Conservation (phyloP, 2,329 filamentous ascomycete genomes). For the Fusarium sp. region DNA sequence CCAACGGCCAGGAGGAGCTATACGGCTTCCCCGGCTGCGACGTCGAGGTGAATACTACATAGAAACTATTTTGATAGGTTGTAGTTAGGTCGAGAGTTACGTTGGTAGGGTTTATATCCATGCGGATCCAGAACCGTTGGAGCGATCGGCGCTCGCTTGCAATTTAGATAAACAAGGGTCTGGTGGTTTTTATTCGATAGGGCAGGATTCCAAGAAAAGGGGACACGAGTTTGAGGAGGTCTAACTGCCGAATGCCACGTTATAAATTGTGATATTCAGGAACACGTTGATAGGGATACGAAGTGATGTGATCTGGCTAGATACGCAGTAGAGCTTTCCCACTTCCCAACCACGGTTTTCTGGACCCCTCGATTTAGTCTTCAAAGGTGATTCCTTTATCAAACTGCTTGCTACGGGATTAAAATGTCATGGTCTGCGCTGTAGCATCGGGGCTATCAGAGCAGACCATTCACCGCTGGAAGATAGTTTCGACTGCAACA, state of each 20-base stretch:
- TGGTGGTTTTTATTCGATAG: not conserved
- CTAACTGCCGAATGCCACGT: slow-evolving; percentile 11
- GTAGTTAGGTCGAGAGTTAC: not conserved
- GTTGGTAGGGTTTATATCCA: not conserved
- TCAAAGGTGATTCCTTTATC: too few species aligned
- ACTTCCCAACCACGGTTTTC: not conserved
- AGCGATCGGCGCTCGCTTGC: slow-evolving; percentile 16
- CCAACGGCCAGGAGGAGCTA: not conserved
- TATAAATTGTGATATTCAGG: slow-evolving; percentile 12
- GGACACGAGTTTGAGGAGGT: not conserved
- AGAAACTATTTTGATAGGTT: not conserved
- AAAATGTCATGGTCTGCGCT: too few species aligned
- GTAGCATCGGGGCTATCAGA: not conserved
- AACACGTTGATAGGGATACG: not conserved
- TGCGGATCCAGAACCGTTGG: slow-evolving; percentile 8
- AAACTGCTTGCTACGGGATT: not conserved
- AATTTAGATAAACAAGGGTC: not conserved
- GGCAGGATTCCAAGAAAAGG: not conserved
- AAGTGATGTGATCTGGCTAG: not conserved
- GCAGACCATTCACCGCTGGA: accelerated
- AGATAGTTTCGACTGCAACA: not conserved
- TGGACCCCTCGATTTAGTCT: too few species aligned
- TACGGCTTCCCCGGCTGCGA: not conserved
- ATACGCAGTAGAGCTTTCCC: not conserved
- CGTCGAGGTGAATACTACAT: not conserved